Evolutionary conservation across 2,329 filamentous ascomycete genomes (phyloP).

Genomic region (Botryotinia globosa): DNA sequence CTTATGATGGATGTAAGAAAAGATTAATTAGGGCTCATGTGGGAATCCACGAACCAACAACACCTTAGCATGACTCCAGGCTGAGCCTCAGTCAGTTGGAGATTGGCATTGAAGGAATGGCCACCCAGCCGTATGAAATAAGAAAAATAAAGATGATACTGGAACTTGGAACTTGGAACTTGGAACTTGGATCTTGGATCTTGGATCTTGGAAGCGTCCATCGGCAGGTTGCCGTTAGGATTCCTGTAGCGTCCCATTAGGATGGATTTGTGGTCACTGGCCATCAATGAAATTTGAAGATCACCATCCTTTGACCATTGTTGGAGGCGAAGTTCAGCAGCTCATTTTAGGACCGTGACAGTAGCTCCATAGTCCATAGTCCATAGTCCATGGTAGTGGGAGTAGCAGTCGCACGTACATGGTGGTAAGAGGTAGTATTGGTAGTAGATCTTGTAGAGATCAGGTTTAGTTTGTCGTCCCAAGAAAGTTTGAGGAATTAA

Average conservation of each 20-base stretch:
- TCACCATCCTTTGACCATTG: constrained; percentile 12
- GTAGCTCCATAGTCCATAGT: neutral
- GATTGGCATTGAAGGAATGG: neutral
- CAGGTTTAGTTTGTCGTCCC: neutral
- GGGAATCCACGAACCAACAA: neutral
- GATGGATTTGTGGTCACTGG: constrained; percentile 18
- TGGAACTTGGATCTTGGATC: too few relatives aligned
- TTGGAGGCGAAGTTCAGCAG: constrained; percentile 7
- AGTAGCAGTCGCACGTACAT: neutral
- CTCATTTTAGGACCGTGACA: neutral
- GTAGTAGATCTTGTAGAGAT: neutral
- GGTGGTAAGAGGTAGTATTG: neutral
- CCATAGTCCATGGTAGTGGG: neutral
- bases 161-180: too few relatives aligned
- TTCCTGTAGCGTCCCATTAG: constrained; percentile 14
- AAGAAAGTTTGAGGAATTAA: neutral
- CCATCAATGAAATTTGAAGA: constrained; percentile 17
- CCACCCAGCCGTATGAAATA: too few relatives aligned
- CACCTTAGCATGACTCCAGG: neutral
- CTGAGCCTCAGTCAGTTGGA: neutral
- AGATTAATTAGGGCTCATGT: neutral
- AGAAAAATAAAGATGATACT: neutral
- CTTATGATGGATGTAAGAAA: neutral
- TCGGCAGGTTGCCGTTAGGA: constrained; percentile 11
- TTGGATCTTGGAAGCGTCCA: neutral